Conservation (phyloP, 2,329 filamentous ascomycete genomes). For the Xylariaceae sp. region DNA sequence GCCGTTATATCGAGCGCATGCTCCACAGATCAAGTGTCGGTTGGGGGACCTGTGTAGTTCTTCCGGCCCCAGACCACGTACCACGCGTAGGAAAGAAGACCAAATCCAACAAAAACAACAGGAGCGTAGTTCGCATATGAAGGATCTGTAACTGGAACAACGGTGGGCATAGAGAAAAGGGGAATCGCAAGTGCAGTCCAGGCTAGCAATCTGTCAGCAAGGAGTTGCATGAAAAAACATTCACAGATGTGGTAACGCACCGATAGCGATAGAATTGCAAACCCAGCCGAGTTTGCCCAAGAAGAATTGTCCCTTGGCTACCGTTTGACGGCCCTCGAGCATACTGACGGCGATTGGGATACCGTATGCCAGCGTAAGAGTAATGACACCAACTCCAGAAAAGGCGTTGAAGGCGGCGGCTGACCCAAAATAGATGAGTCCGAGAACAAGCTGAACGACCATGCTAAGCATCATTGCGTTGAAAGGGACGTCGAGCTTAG, state of each 20-base stretch:
- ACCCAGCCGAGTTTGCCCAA: constrained; percentile 58
- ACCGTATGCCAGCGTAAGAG: constrained; percentile 64
- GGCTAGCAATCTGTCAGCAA: constrained; percentile 37
- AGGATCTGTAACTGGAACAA: constrained; percentile 53
- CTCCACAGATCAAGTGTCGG: background rate
- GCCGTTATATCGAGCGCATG: too few relatives aligned
- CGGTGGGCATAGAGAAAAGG: constrained; percentile 69
- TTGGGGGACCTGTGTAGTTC: constrained; percentile 63
- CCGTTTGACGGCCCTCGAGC: constrained; percentile 54
- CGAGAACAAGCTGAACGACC: constrained; percentile 60
- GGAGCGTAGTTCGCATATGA: constrained; percentile 68
- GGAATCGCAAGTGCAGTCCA: constrained; percentile 68
- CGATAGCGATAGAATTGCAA: constrained; percentile 61
- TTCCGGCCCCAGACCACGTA: constrained; percentile 67
- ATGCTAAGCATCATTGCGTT: constrained; percentile 72
- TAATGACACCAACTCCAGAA: constrained; percentile 66
- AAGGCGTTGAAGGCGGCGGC: constrained; percentile 69
- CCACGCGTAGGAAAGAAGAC: constrained; percentile 58
- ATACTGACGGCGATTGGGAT: constrained; percentile 63
- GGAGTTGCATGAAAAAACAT: constrained; percentile 1
- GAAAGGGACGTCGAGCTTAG: constrained; percentile 59
- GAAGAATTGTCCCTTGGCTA: constrained; percentile 55
- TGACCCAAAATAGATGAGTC: constrained; percentile 66
- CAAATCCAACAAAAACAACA: constrained; percentile 67
- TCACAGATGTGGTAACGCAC: constrained; percentile 39